These are phyloP conservation scores for Smittium culicis DNA, from an alignment of 371 early-diverging fungal species.

Conservation along the genomic window DNA sequence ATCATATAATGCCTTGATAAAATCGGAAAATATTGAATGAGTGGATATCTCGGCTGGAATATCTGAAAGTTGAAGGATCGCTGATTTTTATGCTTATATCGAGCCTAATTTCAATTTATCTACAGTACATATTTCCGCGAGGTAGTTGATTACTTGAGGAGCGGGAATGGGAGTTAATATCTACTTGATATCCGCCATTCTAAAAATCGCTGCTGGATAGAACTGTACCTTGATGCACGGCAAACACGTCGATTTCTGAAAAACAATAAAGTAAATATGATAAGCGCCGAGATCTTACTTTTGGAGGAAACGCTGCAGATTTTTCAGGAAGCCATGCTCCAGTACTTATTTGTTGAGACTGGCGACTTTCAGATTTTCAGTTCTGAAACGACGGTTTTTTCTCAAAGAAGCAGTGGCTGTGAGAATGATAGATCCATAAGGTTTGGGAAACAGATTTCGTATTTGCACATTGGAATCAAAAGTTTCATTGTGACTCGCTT, in stretches of 20 bases:
- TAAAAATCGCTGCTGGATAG: not conserved
- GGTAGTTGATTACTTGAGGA: not conserved
- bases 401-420: not conserved
- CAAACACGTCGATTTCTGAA: not conserved
- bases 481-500: not conserved
- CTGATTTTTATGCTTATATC: not conserved
- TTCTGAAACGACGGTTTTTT: not conserved
- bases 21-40: not conserved
- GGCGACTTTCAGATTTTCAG: not conserved
- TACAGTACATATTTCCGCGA: not conserved
- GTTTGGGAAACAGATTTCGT: not conserved
- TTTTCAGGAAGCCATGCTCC: not conserved
- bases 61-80: not conserved
- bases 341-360: not conserved
- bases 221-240: not conserved
- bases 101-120: not conserved
- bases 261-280: not conserved
- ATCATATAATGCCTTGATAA: not conserved
- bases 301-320: not conserved
- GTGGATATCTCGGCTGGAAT: not conserved
- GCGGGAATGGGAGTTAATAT: not conserved
- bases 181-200: not conserved
- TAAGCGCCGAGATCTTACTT: not conserved
- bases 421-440: not conserved
- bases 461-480: not conserved